Conservation (phyloP, 495 filamentous ascomycete genomes). For the Penicillium atrosanguineum region DNA sequence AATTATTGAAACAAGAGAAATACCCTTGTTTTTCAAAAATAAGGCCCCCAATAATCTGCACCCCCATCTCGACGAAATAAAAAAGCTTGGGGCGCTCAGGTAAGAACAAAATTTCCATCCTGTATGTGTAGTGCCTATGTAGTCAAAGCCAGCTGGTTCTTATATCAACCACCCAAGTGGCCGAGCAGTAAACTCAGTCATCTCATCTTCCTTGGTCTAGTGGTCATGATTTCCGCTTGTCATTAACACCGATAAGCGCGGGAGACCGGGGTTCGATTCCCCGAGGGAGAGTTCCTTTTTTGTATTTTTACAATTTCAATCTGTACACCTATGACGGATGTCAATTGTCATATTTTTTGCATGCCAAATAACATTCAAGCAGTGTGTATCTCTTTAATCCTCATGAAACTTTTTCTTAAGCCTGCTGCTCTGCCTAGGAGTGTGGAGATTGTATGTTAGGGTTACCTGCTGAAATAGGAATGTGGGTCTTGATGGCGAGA, state of each 20-base stretch:
- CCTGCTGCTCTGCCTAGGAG: neutral
- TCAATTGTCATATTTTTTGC: no score
- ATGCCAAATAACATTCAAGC: no score
- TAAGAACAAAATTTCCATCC: neutral
- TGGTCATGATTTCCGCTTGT: constrained; percentile 56
- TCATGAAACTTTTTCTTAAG: no score
- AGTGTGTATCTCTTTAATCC: no score
- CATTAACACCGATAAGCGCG: constrained; percentile 40
- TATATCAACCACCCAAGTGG: neutral
- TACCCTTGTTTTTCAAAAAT: neutral
- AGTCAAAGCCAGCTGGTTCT: neutral
- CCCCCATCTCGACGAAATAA: neutral
- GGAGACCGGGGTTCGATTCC: constrained; percentile 57
- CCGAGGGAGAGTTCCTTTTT: constrained; percentile 43
- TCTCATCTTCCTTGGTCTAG: constrained; percentile 37
- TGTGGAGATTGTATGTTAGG: neutral
- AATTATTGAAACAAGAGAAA: no score
- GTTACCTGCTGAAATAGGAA: neutral
- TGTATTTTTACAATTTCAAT: neutral
- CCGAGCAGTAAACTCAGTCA: constrained; percentile 15
- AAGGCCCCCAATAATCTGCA: neutral
- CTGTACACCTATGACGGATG: no score
- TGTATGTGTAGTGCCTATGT: neutral
- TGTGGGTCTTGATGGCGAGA: neutral
- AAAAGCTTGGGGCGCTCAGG: neutral